A percentile compares a stretch with the other conserved stretches of the same genome.
These are phyloP conservation scores for Parascedosporium putredinis DNA, from an alignment of 2,329 filamentous ascomycete genomes.

Conservation along the genomic window DNA sequence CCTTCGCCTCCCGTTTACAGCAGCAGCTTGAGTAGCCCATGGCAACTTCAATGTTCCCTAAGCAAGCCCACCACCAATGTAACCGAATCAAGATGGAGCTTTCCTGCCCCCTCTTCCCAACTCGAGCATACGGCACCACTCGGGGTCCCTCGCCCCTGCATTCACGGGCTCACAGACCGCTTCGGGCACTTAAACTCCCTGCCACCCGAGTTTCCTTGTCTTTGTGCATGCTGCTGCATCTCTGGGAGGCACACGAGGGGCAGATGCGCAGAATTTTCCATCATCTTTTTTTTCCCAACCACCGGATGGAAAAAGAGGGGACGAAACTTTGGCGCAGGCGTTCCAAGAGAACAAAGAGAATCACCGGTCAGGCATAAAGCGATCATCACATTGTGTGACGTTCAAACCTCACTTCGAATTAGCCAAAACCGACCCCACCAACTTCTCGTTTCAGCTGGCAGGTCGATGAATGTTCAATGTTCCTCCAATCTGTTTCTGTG, in stretches of 20 bases:
- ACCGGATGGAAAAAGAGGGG: no score
- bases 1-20: neutral
- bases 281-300: neutral
- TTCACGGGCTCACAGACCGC: neutral
- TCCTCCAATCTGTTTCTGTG: neutral
- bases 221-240: neutral
- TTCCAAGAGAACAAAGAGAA: no score
- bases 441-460: neutral
- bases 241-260: neutral
- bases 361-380: constrained; percentile 7
- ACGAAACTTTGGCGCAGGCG: no score
- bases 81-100: neutral
- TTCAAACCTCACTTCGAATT: constrained; percentile 7
- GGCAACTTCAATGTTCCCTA: constrained; percentile 5
- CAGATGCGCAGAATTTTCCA: neutral
- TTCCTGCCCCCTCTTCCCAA: neutral
- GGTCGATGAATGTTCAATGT: neutral
- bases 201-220: neutral
- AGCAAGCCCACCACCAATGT: neutral
- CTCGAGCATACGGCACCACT: neutral
- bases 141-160: neutral
- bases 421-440: constrained; percentile 4
- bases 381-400: neutral
- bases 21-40: neutral
- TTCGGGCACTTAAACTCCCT: neutral